These are phyloP conservation scores for Aethionema arabicum DNA, from an alignment of 345 rosid genomes.

Conservation along the genomic window DNA sequence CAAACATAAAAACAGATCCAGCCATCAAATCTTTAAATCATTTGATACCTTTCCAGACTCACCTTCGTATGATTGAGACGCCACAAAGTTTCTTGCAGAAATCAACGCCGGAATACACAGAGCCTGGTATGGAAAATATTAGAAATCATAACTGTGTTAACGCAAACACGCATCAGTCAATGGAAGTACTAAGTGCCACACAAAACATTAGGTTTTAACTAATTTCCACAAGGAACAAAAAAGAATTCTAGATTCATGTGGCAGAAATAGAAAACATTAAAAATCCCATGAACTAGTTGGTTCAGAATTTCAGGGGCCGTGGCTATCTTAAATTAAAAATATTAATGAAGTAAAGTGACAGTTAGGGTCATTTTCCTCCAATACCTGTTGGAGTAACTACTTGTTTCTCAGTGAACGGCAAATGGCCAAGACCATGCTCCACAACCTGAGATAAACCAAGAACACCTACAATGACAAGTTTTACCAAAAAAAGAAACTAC, in stretches of 20 bases:
- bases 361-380: slow-evolving; percentile 18
- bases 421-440: slow-evolving; percentile 96
- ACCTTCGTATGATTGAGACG: slow-evolving; percentile 94
- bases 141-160: not conserved
- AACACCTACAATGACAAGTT: too few species aligned
- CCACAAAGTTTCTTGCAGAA: slow-evolving; percentile 99
- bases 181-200: not conserved
- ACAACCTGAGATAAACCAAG: slow-evolving; percentile 64
- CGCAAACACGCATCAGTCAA: not conserved
- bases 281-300: slow-evolving; percentile 7
- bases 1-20: not conserved
- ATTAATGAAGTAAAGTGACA: not conserved
- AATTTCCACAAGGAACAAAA: slow-evolving; percentile 3
- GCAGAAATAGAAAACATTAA: not conserved
- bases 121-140: slow-evolving; percentile 49
- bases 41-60: slow-evolving; percentile 48
- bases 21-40: slow-evolving; percentile 12
- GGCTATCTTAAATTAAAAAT: not conserved
- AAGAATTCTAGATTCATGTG: slow-evolving; percentile 5
- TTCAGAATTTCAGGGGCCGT: slow-evolving; percentile 18
- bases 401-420: slow-evolving; percentile 97
- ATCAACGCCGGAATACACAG: slow-evolving; percentile 88
- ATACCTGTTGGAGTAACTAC: slow-evolving; percentile 91
- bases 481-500: too few species aligned
- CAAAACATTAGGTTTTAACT: slow-evolving; percentile 6